Evolutionary conservation across 1,284 basidiomycete genomes (phyloP).

Genomic region (Salmacisia buchloeana): DNA sequence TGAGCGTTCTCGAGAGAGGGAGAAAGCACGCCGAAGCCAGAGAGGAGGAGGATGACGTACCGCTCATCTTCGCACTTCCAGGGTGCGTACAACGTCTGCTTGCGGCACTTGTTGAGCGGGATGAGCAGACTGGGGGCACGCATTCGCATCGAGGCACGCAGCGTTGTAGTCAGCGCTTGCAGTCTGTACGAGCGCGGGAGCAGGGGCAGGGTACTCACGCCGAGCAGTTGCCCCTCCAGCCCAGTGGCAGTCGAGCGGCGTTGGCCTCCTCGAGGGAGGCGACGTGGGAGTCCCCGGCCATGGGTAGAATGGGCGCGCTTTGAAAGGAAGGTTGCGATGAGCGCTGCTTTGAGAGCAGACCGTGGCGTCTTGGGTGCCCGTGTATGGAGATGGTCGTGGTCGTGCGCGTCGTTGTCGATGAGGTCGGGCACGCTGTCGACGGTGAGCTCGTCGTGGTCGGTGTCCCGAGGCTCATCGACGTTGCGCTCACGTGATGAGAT

Average conservation of each 20-base stretch:
- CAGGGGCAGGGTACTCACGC: conserved; percentile 60
- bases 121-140: conserved; percentile 64
- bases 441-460: too few species aligned
- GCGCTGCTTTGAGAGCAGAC: too few species aligned
- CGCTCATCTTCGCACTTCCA: conserved; percentile 79
- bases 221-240: conserved; percentile 84
- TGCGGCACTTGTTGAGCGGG: conserved; percentile 74
- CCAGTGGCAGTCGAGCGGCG: conserved; percentile 68
- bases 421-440: too few species aligned
- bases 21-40: background rate
- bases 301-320: too few species aligned
- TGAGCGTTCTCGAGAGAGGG: background rate
- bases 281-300: conserved; percentile 52
- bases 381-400: too few species aligned
- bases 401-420: too few species aligned
- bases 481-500: too few species aligned
- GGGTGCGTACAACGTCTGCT: conserved; percentile 65
- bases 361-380: too few species aligned
- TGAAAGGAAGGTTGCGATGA: too few species aligned
- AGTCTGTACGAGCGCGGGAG: conserved; percentile 6
- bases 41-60: conserved; percentile 29
- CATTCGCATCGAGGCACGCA: background rate
- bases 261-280: conserved; percentile 80
- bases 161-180: background rate
- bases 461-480: too few species aligned